Base-by-base conservation (phyloP, 192 early-diverging fungal genomes). In the Rhizophagus clarus region DNA sequence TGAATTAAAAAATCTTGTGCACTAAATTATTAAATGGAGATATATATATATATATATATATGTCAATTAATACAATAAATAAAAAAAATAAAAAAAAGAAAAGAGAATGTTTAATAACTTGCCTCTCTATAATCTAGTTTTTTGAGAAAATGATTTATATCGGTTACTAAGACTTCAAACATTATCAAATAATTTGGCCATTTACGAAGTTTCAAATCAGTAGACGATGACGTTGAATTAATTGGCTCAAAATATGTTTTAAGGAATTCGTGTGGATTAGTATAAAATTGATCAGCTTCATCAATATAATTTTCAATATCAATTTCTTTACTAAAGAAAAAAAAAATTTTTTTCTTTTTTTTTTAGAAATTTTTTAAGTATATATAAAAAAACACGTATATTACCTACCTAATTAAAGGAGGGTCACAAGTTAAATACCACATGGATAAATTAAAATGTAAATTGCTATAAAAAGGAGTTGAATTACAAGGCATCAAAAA, bases 401-500 rank as follows among this genome's bases (percentile, higher is more conserved):
- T 14, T 34, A 40, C 80, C 74, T 85, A 88, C 88, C 82, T 14
- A 2, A 56, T 82, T 32, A 97, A 80, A 3, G 96, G 97, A 31
- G 98, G 98, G 61, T 97, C 96, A 83, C 97, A 99, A 9, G 93
- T 93, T 56, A 99, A 82, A 75, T 96, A 96, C 87, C 93, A 90
- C 91, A 97, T 92, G 10, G 76, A 10, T 28, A 82, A 14, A 17
- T 90, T 85, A 15, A 92, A 76, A 78, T 98, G 97, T 8, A 98
- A 26, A 83, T 93, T 89, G 61, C 93, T 93, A 73, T 97, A 92
- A 83, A 89, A 97, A n/a, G 97, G 98, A 4, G 98, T 97, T 6
- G 97, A 99, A 81, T 99, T 97, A 75, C 98, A 99, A 9, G 98
- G 98, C 96, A 97, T 98, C 47, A 98, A 81, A 76, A 97, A 94